These are phyloP conservation scores for Cicer judaicum DNA, from an alignment of 306 rosid species.

Conservation along the genomic window DNA sequence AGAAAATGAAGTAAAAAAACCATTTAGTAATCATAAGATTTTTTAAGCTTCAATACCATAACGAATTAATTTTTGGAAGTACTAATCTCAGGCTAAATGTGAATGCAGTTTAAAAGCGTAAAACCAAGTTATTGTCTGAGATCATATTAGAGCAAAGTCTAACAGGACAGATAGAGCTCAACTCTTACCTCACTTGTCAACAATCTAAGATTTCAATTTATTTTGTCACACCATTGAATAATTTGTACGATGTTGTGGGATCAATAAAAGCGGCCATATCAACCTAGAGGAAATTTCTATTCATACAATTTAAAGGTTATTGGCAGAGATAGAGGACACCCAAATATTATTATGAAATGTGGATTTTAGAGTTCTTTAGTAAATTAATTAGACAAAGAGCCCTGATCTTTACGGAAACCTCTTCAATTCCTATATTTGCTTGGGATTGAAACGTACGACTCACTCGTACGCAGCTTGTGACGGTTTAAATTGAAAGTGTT, in stretches of 20 bases:
- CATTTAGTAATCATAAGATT: constrained; percentile 29
- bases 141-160: constrained; percentile 8
- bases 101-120: neutral
- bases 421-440: neutral
- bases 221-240: neutral
- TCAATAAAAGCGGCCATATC: neutral
- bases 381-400: neutral
- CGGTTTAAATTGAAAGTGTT: no score
- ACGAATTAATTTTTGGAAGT: constrained; percentile 14
- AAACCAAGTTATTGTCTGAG: constrained; percentile 8
- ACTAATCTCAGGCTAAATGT: constrained; percentile 14
- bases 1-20: constrained; percentile 28
- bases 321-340: constrained; percentile 9
- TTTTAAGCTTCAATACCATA: neutral
- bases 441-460: no score
- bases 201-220: neutral
- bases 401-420: neutral
- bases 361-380: neutral
- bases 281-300: constrained; percentile 22
- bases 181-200: neutral
- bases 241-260: neutral
- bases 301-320: neutral
- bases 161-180: neutral
- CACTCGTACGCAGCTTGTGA: no score
- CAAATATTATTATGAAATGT: neutral